Conservation (phyloP, 495 filamentous ascomycete species). For the Aspergillus cavernicola region DNA sequence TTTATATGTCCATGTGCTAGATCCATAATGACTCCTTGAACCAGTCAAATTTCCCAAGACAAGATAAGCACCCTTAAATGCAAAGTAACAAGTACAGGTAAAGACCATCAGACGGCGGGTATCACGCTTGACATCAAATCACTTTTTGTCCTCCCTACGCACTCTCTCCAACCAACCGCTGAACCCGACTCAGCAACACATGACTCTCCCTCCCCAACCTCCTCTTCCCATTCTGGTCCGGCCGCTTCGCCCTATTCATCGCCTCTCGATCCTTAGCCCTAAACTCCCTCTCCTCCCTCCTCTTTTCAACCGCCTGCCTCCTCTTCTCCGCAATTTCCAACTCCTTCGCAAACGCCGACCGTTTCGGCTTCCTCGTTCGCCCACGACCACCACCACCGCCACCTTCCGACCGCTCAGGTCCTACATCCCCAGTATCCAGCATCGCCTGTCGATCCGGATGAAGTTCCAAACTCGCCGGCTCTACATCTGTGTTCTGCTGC, state of each 20-base stretch:
- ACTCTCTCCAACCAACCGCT: constrained; percentile 57
- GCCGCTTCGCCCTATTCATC: constrained; percentile 71
- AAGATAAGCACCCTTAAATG: not conserved
- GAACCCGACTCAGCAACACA: constrained; percentile 77
- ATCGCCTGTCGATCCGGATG: constrained; percentile 72
- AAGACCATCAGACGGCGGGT: constrained; percentile 17
- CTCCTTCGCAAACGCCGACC: constrained; percentile 73
- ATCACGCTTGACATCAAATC: constrained; percentile 19
- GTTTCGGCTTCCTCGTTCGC: constrained; percentile 48
- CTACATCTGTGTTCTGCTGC: constrained; percentile 18
- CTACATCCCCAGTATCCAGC: constrained; percentile 44
- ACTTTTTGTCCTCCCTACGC: constrained; percentile 7
- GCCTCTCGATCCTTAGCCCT: constrained; percentile 61
- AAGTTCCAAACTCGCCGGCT: constrained; percentile 49
- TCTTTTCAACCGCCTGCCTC: constrained; percentile 59
- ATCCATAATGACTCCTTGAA: not conserved
- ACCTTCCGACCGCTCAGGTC: constrained; percentile 13
- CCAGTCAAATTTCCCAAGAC: no score
- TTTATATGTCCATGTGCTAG: not conserved
- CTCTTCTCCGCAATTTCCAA: constrained; percentile 63
- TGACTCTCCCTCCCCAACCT: constrained; percentile 83
- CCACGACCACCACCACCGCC: constrained; percentile 28
- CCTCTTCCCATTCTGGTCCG: constrained; percentile 72
- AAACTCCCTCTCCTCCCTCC: constrained; percentile 53
- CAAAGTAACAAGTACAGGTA: not conserved